Percentiles rank a stretch among this genome's conserved stretches.
Evolutionary conservation across 495 filamentous ascomycete species (phyloP).

Genomic region (Amphirosellinia nigrospora): DNA sequence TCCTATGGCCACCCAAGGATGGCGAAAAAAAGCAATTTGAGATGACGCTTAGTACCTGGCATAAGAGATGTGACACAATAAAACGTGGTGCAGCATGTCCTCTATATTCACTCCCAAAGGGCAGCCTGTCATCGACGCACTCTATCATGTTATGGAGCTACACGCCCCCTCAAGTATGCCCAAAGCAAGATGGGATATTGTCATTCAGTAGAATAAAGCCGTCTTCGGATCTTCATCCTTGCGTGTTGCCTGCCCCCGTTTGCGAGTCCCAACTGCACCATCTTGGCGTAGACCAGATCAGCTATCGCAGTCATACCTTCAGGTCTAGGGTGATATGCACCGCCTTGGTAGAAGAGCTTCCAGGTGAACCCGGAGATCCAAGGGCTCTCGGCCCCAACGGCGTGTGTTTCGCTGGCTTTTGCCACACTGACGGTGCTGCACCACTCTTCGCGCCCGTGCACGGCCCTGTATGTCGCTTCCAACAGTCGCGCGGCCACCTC

Average conservation of each 20-base stretch:
- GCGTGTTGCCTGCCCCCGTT: constrained; percentile 29
- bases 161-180: neutral
- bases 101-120: constrained; percentile 3
- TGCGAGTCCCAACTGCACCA: constrained; percentile 35
- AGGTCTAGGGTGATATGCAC: constrained; percentile 43
- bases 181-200: neutral
- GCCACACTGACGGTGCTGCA: constrained; percentile 38
- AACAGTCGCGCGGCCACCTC: constrained; percentile 39
- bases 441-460: constrained; percentile 41
- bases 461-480: constrained; percentile 39
- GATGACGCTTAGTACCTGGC: constrained; percentile 16
- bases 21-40: constrained; percentile 5
- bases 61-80: constrained; percentile 9
- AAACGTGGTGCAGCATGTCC: neutral
- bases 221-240: constrained; percentile 24
- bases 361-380: constrained; percentile 48
- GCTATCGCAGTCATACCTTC: constrained; percentile 43
- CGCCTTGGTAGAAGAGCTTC: constrained; percentile 34
- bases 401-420: constrained; percentile 42
- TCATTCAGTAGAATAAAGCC: constrained; percentile 22
- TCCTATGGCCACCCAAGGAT: neutral
- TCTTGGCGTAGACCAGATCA: constrained; percentile 40
- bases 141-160: neutral
- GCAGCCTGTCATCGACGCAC: neutral
- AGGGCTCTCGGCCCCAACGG: constrained; percentile 42